Evolutionary conservation across 2,329 filamentous ascomycete genomes (phyloP).

Genomic region (Coniochaeta sp.): DNA sequence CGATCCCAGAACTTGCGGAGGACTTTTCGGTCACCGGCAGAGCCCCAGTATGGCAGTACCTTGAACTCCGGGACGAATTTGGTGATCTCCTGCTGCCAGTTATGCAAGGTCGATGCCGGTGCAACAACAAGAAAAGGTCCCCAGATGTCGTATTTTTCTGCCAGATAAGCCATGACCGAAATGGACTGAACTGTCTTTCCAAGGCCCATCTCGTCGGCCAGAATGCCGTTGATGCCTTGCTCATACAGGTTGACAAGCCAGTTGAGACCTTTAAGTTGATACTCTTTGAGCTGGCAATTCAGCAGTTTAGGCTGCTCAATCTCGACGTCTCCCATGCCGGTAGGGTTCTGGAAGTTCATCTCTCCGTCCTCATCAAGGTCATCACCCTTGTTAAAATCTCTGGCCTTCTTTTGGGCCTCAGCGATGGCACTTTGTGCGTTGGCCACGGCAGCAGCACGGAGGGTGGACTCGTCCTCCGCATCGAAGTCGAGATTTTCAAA

Average conservation of each 20-base stretch:
- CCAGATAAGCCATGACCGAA: constrained; percentile 97
- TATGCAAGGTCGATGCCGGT: constrained; percentile 92
- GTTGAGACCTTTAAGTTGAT: constrained; percentile 97
- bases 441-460: constrained; percentile 80
- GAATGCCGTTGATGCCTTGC: constrained; percentile 98
- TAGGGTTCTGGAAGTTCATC: constrained; percentile 99
- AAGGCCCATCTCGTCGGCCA: constrained; percentile 99
- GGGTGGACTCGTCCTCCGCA: constrained; percentile 77
- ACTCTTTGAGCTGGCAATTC: constrained; percentile 92
- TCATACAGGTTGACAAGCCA: constrained; percentile 99
- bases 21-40: constrained; percentile 86
- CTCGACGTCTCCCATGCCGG: constrained; percentile 86
- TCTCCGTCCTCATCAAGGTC: constrained; percentile 83
- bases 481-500: constrained; percentile 96
- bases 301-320: constrained; percentile 92
- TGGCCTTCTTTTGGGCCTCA: constrained; percentile 86
- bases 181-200: constrained; percentile 99
- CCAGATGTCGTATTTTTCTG: constrained; percentile 97
- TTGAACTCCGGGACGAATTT: constrained; percentile 93
- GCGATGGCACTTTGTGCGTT: constrained; percentile 95
- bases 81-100: constrained; percentile 98
- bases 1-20: constrained; percentile 98
- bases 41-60: constrained; percentile 96
- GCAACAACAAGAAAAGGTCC: constrained; percentile 95
- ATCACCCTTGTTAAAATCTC: constrained; percentile 77